These are phyloP conservation scores for Tolypocladium ovalisporum DNA, from an alignment of 2,329 filamentous ascomycete species.

Conservation along the genomic window DNA sequence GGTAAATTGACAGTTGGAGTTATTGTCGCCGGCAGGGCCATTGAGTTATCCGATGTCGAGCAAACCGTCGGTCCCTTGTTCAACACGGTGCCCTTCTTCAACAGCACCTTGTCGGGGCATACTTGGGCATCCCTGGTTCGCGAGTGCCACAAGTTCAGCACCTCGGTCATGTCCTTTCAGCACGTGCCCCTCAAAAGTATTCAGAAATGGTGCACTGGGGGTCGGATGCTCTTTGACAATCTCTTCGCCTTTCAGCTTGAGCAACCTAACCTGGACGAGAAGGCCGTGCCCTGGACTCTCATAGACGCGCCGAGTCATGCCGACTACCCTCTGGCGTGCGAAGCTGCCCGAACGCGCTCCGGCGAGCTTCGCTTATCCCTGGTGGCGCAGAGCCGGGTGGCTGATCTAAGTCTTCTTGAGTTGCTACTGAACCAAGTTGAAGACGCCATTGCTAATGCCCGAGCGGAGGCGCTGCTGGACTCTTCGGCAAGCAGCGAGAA, in stretches of 20 bases:
- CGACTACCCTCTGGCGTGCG: constrained; percentile 71
- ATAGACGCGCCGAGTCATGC: constrained; percentile 35
- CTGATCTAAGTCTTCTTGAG: constrained; percentile 17
- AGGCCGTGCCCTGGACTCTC: constrained; percentile 40
- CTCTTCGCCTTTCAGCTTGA: constrained; percentile 72
- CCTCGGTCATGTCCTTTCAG: constrained; percentile 58
- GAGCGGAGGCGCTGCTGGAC: constrained; percentile 3
- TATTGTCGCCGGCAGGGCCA: constrained; percentile 66
- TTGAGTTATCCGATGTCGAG: constrained; percentile 56
- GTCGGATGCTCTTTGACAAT: constrained; percentile 60
- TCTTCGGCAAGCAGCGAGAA: neutral
- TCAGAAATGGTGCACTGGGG: constrained; percentile 61
- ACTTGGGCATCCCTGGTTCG: constrained; percentile 51
- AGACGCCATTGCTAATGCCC: constrained; percentile 5
- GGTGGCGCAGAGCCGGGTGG: constrained; percentile 39
- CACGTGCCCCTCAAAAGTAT: constrained; percentile 64
- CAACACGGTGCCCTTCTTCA: constrained; percentile 72
- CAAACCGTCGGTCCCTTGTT: constrained; percentile 71
- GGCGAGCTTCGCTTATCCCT: constrained; percentile 44
- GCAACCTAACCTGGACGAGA: constrained; percentile 11
- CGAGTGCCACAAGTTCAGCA: constrained; percentile 61
- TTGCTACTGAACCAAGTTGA: constrained; percentile 30
- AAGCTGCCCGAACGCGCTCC: constrained; percentile 45
- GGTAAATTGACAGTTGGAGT: constrained; percentile 53
- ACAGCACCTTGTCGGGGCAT: constrained; percentile 28